Evolutionary conservation across 352 stramenopile genomes (phyloP).

Genomic region (Phytopythium delawarense): DNA sequence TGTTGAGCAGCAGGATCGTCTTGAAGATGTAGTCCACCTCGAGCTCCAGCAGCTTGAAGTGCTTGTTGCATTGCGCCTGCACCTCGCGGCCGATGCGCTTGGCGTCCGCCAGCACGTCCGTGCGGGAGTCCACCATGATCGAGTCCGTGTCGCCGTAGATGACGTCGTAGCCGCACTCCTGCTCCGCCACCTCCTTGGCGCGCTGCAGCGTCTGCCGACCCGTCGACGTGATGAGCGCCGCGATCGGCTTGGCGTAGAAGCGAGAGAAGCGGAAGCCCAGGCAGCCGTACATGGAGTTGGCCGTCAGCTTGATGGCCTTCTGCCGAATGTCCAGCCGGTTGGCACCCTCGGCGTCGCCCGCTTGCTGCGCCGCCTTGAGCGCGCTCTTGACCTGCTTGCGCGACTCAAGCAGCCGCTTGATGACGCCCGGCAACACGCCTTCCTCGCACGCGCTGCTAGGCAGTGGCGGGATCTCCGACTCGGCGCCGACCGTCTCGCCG

Average conservation of each 20-base stretch:
- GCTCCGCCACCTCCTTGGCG: slow-evolving; percentile 97
- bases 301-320: slow-evolving; percentile 99
- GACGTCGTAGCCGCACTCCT: slow-evolving; percentile 97
- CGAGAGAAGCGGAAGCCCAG: slow-evolving; percentile 98
- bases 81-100: slow-evolving; percentile 94
- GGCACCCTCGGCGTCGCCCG: slow-evolving; percentile 76
- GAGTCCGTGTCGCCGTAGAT: slow-evolving; percentile 99
- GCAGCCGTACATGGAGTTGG: slow-evolving; percentile 99
- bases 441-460: slow-evolving; percentile 72
- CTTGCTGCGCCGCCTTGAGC: slow-evolving; percentile 93
- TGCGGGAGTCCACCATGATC: slow-evolving; percentile 97
- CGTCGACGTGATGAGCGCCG: slow-evolving; percentile 98
- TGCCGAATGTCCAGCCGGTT: slow-evolving; percentile 98
- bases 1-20: slow-evolving; percentile 99
- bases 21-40: slow-evolving; percentile 99
- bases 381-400: slow-evolving; percentile 97
- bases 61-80: slow-evolving; percentile 98
- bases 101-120: slow-evolving; percentile 91
- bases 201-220: slow-evolving; percentile 97
- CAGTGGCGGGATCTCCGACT: slow-evolving; percentile 86
- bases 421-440: slow-evolving; percentile 95
- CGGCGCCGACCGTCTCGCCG: slow-evolving; percentile 36
- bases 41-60: slow-evolving; percentile 98
- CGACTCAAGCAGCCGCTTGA: slow-evolving; percentile 97
- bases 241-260: slow-evolving; percentile 99